Conservation (phyloP, 108 stramenopile species). For the Nitzschia sp. region DNA sequence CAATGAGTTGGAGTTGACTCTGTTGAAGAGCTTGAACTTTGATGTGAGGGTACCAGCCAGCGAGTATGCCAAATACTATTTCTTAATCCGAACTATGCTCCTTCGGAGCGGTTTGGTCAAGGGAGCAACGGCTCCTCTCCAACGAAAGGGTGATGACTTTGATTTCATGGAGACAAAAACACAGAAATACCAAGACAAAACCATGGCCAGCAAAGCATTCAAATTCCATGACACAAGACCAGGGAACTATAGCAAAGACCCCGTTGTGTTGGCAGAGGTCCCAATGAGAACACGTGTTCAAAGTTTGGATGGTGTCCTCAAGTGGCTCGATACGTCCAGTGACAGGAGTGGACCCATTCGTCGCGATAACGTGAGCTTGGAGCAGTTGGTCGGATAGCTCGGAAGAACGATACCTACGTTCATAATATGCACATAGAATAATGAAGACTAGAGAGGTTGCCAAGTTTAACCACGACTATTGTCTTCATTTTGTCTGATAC, state of each 20-base stretch:
- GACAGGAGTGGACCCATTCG: slow-evolving; percentile 28
- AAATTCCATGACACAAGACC: background rate
- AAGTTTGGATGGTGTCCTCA: slow-evolving; percentile 17
- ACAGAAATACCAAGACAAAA: slow-evolving; percentile 11
- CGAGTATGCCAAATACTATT: slow-evolving; percentile 98
- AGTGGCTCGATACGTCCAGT: background rate
- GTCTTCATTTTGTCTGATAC: too few relatives aligned
- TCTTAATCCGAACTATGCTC: slow-evolving; percentile 85
- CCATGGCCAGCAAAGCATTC: background rate
- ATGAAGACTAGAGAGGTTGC: background rate
- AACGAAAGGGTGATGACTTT: slow-evolving; percentile 19
- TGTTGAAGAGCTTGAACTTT: slow-evolving; percentile 71
- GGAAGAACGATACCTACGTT: too few relatives aligned
- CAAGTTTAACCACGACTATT: too few relatives aligned
- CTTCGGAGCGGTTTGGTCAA: slow-evolving; percentile 65
- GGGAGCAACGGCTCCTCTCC: slow-evolving; percentile 26
- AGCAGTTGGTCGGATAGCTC: slow-evolving; percentile 37
- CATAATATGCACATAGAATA: background rate
- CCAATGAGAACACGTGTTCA: background rate
- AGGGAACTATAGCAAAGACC: background rate
- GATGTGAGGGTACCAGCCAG: slow-evolving; percentile 86
- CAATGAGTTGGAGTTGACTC: slow-evolving; percentile 88
- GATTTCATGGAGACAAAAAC: slow-evolving; percentile 8
- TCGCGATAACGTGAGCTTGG: slow-evolving; percentile 45
- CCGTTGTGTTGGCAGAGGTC: background rate